Evolutionary conservation across 2,329 filamentous ascomycete species (phyloP), one percentile per base, ranked within the genome.

Genomic region (Ceratocystis harringtonii): DNA sequence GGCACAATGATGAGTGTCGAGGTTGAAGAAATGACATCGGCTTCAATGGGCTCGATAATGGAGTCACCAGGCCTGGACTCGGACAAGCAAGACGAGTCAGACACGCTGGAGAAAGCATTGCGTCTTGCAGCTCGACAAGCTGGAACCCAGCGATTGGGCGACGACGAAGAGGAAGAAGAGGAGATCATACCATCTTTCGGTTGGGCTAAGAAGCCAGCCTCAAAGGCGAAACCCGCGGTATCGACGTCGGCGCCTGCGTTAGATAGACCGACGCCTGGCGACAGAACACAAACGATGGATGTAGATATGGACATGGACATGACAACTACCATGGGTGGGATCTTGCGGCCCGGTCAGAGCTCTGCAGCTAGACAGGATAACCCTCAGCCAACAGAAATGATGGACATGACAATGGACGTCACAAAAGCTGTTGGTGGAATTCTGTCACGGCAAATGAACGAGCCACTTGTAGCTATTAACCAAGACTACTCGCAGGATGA

Each of bases 321-420:
- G 70, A 84, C 82, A 1, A 75, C 73, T 55, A 78, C 79, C 7
- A 75, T 84, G 57, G 83, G 83, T 3, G 77, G 80, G n/a, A 84
- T 68, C 44, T 15, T 65, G 22, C 57, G 19, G 19, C 55, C 55
- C 3, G 55, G 52, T 7, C 52, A 57, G 52, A 22, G 28, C 17
- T 17, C 55, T 17, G 55, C 55, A n/a, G 17, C 55, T 2, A 30
- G 28, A n/a, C 55, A 22, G n/a, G 12, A 17, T 3, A 36, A 32
- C 10, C n/a, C 44, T 15, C 28, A 63, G 52, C 28, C 61, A 12
- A 80, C 82, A 22, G 82, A 84, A 69, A 89, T 91, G 43, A 86
- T 95, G 80, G 89, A 92, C 48, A 86, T 95, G 80, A 94, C 90
- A 25, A 96, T 97, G 92, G 92, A 97, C 70, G 89, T 96, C 6